These are phyloP conservation scores for Diplodia sapinea DNA, from an alignment of 2,329 filamentous ascomycete species.

Conservation along the genomic window DNA sequence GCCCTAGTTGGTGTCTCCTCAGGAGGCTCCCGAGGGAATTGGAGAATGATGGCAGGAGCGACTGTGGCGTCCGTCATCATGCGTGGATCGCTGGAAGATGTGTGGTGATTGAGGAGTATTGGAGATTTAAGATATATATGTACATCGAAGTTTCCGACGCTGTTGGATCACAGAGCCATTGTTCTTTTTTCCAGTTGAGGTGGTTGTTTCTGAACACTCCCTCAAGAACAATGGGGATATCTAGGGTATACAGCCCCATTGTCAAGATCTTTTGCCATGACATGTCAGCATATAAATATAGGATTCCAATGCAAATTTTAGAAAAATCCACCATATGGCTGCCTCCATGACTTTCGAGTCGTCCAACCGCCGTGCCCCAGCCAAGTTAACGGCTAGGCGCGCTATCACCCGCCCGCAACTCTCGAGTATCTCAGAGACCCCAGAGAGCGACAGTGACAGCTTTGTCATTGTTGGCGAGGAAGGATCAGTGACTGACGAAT, in stretches of 20 bases:
- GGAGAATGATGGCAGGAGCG: not conserved
- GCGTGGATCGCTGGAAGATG: too few species aligned
- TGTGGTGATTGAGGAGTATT: not conserved
- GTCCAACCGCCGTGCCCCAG: not conserved
- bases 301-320: not conserved
- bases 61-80: too few species aligned
- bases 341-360: not conserved
- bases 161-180: conserved; percentile 3
- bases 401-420: not conserved
- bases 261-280: not conserved
- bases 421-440: too few species aligned
- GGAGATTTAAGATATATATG: not conserved
- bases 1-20: not conserved
- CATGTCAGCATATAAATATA: not conserved
- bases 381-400: not conserved
- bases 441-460: not conserved
- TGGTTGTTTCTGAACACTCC: not conserved
- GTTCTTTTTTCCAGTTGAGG: not conserved
- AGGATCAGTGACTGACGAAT: not conserved
- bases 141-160: not conserved
- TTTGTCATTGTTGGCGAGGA: not conserved
- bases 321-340: not conserved
- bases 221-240: not conserved
- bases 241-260: too few species aligned
- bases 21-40: not conserved